Conservation (phyloP, 768 basidiomycete species). For the Exidia glandulosa region DNA sequence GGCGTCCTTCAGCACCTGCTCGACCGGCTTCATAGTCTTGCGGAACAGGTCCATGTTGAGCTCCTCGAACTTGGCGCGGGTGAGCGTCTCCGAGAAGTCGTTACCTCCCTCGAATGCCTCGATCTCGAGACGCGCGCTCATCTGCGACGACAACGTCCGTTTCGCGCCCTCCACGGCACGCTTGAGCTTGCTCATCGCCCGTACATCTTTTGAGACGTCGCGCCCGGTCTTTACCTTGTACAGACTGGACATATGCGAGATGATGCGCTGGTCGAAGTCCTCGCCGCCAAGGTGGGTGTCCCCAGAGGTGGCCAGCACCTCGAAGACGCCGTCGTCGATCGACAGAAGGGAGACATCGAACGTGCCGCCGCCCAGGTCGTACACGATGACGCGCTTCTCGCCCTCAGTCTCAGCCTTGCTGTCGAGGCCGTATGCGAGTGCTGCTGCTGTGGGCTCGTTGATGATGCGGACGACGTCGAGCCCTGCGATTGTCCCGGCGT, state of each 20-base stretch:
- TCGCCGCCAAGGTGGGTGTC: slow-evolving; percentile 34
- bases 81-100: slow-evolving; percentile 38
- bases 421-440: slow-evolving; percentile 38
- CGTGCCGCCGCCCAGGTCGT: slow-evolving; percentile 31
- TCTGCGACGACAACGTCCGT: slow-evolving; percentile 48
- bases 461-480: slow-evolving; percentile 36
- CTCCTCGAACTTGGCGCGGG: slow-evolving; percentile 43
- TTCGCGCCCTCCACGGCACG: slow-evolving; percentile 62
- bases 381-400: slow-evolving; percentile 30
- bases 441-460: slow-evolving; percentile 40
- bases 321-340: slow-evolving; percentile 30
- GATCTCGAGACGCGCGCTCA: slow-evolving; percentile 36
- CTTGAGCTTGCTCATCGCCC: slow-evolving; percentile 42
- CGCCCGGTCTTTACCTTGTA: slow-evolving; percentile 34
- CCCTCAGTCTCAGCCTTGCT: slow-evolving; percentile 24
- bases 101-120: slow-evolving; percentile 41
- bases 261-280: slow-evolving; percentile 33
- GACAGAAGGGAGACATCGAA: slow-evolving; percentile 31
- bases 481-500: slow-evolving; percentile 36
- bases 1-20: slow-evolving; percentile 42
- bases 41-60: slow-evolving; percentile 43
- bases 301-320: slow-evolving; percentile 28
- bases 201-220: slow-evolving; percentile 32
- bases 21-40: slow-evolving; percentile 43
- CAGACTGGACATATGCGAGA: slow-evolving; percentile 36